phyloP scores from a whole-genome alignment of 2,329 filamentous ascomycete species.

The Ceratocystis destructans region DNA sequence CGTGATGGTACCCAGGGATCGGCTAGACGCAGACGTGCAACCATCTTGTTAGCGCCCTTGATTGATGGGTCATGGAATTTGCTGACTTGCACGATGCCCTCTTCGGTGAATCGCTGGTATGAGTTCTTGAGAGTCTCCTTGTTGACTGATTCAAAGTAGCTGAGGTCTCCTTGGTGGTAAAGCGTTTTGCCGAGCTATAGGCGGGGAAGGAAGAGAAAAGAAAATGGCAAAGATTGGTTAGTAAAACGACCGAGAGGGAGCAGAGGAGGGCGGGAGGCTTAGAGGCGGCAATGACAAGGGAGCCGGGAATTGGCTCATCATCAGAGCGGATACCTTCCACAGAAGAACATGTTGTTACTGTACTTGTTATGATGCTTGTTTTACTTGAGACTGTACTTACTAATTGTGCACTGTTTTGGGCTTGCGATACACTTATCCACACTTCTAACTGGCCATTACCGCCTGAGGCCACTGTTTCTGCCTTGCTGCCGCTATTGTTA shows the following conservation, averaged over 20 bases:
- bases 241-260: background rate
- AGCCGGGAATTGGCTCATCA: too few species aligned
- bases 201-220: background rate
- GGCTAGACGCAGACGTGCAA: conserved; percentile 52
- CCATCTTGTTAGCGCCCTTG: conserved; percentile 32
- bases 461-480: background rate
- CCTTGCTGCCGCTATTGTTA: background rate
- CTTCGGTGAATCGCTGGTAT: conserved; percentile 75
- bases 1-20: conserved; percentile 61
- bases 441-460: conserved; percentile 38
- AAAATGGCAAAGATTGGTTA: background rate
- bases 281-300: background rate
- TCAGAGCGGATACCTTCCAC: background rate
- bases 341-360: background rate
- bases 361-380: background rate
- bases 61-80: conserved; percentile 46
- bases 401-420: conserved; percentile 68
- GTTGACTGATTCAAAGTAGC: conserved; percentile 96
- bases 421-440: conserved; percentile 63
- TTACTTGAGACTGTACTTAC: conserved; percentile 34
- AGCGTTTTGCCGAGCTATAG: conserved; percentile 77
- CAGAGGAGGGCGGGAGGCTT: background rate
- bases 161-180: conserved; percentile 92
- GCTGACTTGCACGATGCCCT: conserved; percentile 68
- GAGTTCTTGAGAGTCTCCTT: conserved; percentile 95